Base-by-base conservation (phyloP, 352 stramenopile species). In the Pythium insidiosum region DNA sequence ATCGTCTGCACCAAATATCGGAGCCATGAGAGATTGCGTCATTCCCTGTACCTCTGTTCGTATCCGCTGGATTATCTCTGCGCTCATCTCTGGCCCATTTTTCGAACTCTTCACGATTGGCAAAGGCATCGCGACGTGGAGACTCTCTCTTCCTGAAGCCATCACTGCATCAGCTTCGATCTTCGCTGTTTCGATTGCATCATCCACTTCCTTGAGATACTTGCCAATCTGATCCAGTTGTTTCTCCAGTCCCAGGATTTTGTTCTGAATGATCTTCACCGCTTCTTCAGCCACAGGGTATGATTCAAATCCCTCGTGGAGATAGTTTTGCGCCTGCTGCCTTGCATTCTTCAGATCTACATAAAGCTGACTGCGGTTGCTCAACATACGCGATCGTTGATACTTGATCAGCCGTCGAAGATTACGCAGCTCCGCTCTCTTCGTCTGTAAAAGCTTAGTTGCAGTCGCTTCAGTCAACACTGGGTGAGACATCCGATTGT, bases 301-400 rank as follows among this genome's bases (percentile, higher is more conserved):
- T 21, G 73, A 63, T 42, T 84, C 69, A 29, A 88, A 91, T 1
- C 76, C 78, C 76, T 91, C 78, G 39, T 91, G 78, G 5, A 91
- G 36, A 51, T 88, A 91, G 40, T 88, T 91, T 37, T 91, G 78
- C 6, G 75, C 73, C 52, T 88, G 73, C 23, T 91, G 78, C 1
- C 66, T 89, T 9, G 79, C 79, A 40, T 70, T 88, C 39, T 83
- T 87, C 49, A 92, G 56, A 41, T 94, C 77, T 25, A 82, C 79
- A 53, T 77, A 87, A 10, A 94, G 53, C 39, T 91, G 78, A 28
- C 79, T 88, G 1, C 74, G 65, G 33, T 88, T 93, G 53, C 66
- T 90, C 29, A 93, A 49, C 34, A 93, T 72, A 15, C 79, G 68
- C 16, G 81, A 87, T 5, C 81, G 66, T 41, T 93, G 81, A 29